Base-by-base conservation (phyloP, 2,329 filamentous ascomycete species). In the Fusarium setosum region DNA sequence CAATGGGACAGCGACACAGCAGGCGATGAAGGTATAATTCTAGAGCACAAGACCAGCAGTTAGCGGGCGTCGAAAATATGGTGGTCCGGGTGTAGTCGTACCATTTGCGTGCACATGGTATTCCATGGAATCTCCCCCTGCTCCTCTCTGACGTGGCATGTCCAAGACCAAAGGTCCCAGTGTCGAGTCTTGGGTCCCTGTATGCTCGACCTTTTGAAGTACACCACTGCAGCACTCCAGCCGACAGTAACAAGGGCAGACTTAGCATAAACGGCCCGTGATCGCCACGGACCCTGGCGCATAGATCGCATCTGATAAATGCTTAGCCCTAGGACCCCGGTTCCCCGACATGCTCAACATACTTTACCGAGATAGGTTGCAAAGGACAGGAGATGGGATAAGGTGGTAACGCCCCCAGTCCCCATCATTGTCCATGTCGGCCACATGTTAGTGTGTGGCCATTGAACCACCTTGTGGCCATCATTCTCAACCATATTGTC, bases 91-190 rank as follows among this genome's bases (percentile, higher is more conserved):
- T 15, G 12, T 13, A 13, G 11, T 15, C 42, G 15, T 47, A 47
- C 44, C 44, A 34, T 32, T 3, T 47, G 26, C 10, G 29, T 34
- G 4, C 44, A 47, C 3, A 47, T 9, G 3, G 44, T 20, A 13
- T 32, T 26, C 47, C 47, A 50, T 5, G 47, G 47, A 37, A 50
- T 37, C 20, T 50, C 47, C n/a, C 47, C 47, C 5, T 35, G 21
- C 32, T 50, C 47, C 1, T 50, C 32, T 6, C 17, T 35, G 20
- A 50, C 47, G 8, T 50, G 34, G 31, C 47, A 50, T n/a, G 47
- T 24, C 47, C 47, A 50, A 10, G 47, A 50, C 47, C 47, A 50
- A 7, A 50, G 47, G 7, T 50, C 47, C 47, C 47, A 50, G 7
- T 37, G 47, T 4, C 47, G 47, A 3, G 47, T 50, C 32, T 20